Percentiles rank a stretch among this genome's conserved stretches.
phyloP scores from a whole-genome alignment of 768 basidiomycete genomes.

The Phaeotremella skinneri region DNA sequence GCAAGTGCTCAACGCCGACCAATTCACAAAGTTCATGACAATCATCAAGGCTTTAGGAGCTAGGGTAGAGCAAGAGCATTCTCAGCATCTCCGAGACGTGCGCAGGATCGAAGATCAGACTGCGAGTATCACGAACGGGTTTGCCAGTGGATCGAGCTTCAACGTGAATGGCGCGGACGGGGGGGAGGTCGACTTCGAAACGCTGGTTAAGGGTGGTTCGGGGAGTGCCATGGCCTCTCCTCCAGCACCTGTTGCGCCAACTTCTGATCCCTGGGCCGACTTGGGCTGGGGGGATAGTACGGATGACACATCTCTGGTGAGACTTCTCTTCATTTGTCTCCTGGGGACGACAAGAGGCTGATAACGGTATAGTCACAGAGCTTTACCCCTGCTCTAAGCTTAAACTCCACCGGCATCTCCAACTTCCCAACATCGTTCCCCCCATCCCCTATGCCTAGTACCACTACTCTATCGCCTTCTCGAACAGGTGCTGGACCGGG shows the following conservation, averaged over 20 bases:
- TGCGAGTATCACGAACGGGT: conserved; percentile 52
- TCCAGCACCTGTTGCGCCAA: background rate
- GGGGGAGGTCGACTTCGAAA: conserved; percentile 72
- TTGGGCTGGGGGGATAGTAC: conserved; percentile 34
- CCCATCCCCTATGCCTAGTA: conserved; percentile 6
- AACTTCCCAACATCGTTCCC: conserved; percentile 21
- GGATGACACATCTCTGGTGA: conserved; percentile 25
- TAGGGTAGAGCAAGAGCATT: conserved; percentile 88
- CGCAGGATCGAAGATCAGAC: conserved; percentile 77
- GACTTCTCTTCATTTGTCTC: background rate
- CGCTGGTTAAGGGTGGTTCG: conserved; percentile 41
- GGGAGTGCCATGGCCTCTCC: background rate
- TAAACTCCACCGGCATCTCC: conserved; percentile 10
- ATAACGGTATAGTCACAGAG: conserved; percentile 7
- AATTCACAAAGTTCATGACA: conserved; percentile 90
- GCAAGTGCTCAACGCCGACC: conserved; percentile 56
- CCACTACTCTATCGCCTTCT: conserved; percentile 7
- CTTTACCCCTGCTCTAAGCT: conserved; percentile 17
- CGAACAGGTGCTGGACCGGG: conserved; percentile 5
- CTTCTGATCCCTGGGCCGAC: conserved; percentile 41
- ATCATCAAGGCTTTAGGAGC: conserved; percentile 59
- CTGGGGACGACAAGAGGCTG: background rate
- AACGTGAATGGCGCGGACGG: conserved; percentile 54
- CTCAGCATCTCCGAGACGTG: conserved; percentile 86
- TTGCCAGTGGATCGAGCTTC: conserved; percentile 57